Conservation (phyloP, 2,329 filamentous ascomycete species). For the Fusarium decemcellulare region DNA sequence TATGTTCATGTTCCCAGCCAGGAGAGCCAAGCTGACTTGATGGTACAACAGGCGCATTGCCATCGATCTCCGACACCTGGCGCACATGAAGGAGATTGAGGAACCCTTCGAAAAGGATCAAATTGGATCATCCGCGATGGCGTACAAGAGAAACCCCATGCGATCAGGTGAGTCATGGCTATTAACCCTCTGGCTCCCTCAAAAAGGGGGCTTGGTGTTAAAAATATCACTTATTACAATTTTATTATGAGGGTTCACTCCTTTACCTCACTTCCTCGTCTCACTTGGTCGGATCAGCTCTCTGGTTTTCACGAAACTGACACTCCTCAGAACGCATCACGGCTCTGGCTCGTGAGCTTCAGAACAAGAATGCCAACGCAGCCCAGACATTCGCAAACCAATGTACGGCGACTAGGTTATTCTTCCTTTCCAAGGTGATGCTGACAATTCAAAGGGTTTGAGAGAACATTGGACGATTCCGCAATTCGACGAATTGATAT, state of each 20-base stretch:
- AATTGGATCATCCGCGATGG: constrained; percentile 5
- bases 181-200: no score
- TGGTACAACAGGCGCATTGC: constrained; percentile 63
- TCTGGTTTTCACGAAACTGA: no score
- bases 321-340: neutral
- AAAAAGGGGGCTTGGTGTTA: no score
- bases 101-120: constrained; percentile 57
- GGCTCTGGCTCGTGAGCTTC: constrained; percentile 17
- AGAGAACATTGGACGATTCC: constrained; percentile 27
- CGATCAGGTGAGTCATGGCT: neutral
- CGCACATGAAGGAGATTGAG: constrained; percentile 85
- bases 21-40: neutral
- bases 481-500: constrained; percentile 31
- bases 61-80: constrained; percentile 81
- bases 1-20: constrained; percentile 50
- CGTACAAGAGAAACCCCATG: constrained; percentile 37
- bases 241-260: no score
- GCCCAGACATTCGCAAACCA: constrained; percentile 20
- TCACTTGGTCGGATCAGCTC: no score
- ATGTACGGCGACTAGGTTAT: neutral
- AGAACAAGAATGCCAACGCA: constrained; percentile 21
- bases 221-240: no score
- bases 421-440: neutral
- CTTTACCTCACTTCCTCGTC: no score
- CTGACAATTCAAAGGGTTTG: constrained; percentile 12